Conservation (phyloP, 2,329 filamentous ascomycete species). For the Karstenula rhodostoma region DNA sequence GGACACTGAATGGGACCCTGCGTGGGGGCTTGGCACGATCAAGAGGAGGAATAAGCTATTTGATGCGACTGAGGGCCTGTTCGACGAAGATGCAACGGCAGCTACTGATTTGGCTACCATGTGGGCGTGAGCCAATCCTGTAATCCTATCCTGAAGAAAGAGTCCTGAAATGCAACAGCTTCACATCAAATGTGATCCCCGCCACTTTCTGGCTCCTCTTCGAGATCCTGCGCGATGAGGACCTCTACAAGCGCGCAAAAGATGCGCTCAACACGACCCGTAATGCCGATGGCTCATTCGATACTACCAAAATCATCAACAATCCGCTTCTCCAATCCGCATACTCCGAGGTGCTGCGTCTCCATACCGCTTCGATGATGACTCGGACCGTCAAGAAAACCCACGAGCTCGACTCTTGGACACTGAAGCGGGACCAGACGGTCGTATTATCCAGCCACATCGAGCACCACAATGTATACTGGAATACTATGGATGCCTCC, state of each 20-base stretch:
- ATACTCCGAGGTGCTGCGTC: slow-evolving; percentile 25
- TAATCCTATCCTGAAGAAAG: no score
- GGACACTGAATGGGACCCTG: slow-evolving; percentile 16
- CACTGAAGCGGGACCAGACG: slow-evolving; percentile 12
- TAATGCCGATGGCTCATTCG: neutral
- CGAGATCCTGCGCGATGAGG: slow-evolving; percentile 7
- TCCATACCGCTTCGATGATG: slow-evolving; percentile 16
- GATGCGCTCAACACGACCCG: neutral
- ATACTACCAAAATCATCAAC: slow-evolving; percentile 7
- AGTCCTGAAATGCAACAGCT: slow-evolving; percentile 4
- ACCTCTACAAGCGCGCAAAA: neutral
- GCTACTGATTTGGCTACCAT: slow-evolving; percentile 20
- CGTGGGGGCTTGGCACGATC: slow-evolving; percentile 18
- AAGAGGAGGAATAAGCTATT: slow-evolving; percentile 18
- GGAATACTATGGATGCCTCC: slow-evolving; percentile 15
- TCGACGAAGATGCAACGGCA: slow-evolving; percentile 21
- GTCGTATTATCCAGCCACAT: slow-evolving; percentile 21
- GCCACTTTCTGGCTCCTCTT: slow-evolving; percentile 23
- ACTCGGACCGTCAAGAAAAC: slow-evolving; percentile 15
- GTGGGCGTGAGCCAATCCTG: slow-evolving; percentile 16
- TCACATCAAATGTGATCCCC: slow-evolving; percentile 23
- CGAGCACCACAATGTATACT: slow-evolving; percentile 14
- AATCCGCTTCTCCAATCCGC: slow-evolving; percentile 22
- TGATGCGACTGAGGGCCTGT: slow-evolving; percentile 21
- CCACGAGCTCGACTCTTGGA: slow-evolving; percentile 16